Percentiles rank a stretch among this genome's conserved stretches.
Evolutionary conservation across 768 basidiomycete species (phyloP).

Genomic region (Boletus sp.): DNA sequence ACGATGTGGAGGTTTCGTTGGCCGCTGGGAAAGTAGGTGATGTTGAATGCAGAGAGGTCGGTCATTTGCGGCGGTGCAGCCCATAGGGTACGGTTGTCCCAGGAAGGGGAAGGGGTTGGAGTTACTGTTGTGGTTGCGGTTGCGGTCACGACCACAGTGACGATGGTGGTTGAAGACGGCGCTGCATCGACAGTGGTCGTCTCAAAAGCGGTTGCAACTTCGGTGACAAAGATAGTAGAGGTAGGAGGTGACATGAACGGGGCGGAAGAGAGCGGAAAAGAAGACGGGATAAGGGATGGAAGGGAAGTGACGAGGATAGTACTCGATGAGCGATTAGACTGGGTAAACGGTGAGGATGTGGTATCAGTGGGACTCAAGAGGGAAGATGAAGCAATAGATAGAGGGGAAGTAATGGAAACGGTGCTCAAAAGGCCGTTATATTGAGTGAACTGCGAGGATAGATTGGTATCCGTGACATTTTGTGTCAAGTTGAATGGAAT

Average conservation of each 20-base stretch:
- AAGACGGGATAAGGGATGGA: background rate
- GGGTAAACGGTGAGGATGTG: background rate
- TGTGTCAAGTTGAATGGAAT: background rate
- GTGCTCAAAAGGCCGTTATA: background rate
- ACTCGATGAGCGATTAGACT: background rate
- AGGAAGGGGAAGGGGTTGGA: constrained; percentile 3
- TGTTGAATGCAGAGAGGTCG: constrained; percentile 58
- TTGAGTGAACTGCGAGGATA: background rate
- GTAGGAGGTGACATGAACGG: background rate
- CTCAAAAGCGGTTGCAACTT: constrained; percentile 6
- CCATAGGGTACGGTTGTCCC: constrained; percentile 42
- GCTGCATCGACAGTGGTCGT: constrained; percentile 5
- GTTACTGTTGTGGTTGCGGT: background rate
- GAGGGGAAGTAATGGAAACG: background rate
- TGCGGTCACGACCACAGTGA: constrained; percentile 10
- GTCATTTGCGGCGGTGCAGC: constrained; percentile 49
- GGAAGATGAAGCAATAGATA: background rate
- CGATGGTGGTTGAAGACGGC: constrained; percentile 4
- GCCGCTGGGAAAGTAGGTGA: constrained; percentile 55
- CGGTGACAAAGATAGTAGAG: constrained; percentile 8
- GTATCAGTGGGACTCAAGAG: background rate
- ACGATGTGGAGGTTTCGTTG: constrained; percentile 56
- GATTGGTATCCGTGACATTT: background rate
- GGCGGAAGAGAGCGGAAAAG: background rate
- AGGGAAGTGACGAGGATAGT: background rate